Conservation (phyloP, 495 filamentous ascomycete species). For the Daldinia caldariorum region DNA sequence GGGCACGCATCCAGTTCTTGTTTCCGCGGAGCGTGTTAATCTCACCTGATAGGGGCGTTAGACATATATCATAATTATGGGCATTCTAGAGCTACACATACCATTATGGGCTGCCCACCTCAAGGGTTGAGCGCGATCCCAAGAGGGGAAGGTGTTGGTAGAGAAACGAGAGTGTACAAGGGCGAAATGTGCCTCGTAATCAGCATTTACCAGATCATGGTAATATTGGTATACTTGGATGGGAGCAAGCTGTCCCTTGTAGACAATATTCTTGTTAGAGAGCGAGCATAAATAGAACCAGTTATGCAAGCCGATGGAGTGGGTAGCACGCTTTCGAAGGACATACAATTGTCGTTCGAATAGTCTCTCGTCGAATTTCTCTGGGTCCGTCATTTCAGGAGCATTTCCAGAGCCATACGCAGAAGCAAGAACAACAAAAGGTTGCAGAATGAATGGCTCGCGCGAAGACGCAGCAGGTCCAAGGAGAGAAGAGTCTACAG, state of each 20-base stretch:
- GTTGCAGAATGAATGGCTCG: constrained; percentile 94
- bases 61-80: constrained; percentile 25
- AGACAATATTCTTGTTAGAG: constrained; percentile 98
- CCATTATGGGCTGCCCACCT: constrained; percentile 99
- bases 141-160: constrained; percentile 98
- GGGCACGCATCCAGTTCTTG: constrained; percentile 99
- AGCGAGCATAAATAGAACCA: constrained; percentile 99
- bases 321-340: constrained; percentile 92
- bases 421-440: constrained; percentile 88
- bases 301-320: constrained; percentile 93
- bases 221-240: constrained; percentile 99
- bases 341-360: constrained; percentile 97
- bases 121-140: constrained; percentile 97
- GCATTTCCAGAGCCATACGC: constrained; percentile 87
- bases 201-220: constrained; percentile 94
- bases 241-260: constrained; percentile 97
- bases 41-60: constrained; percentile 68
- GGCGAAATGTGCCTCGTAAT: constrained; percentile 98
- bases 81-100: constrained; percentile 51
- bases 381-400: constrained; percentile 80
- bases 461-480: constrained; percentile 93
- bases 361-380: constrained; percentile 80
- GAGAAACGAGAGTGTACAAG: constrained; percentile 98
- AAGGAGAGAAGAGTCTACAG: constrained; percentile 89
- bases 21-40: constrained; percentile 99